phyloP scores from a whole-genome alignment of 2,329 filamentous ascomycete genomes.

The Epichloe sibirici region DNA sequence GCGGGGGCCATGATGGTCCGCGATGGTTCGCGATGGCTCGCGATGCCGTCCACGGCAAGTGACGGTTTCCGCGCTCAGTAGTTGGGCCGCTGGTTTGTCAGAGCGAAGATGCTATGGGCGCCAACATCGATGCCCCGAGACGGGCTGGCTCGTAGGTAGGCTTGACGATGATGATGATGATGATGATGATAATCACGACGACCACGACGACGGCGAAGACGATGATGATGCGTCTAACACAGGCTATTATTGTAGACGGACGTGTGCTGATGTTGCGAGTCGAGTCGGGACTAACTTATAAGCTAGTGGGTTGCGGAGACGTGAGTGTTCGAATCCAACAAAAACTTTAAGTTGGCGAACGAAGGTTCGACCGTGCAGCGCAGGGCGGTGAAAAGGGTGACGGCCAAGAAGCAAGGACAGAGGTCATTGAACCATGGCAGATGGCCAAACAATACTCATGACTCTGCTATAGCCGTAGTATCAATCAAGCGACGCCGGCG shows the following conservation, averaged over 20 bases:
- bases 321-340: conserved; percentile 2
- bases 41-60: conserved; percentile 5
- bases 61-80: conserved; percentile 3
- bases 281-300: conserved; percentile 4
- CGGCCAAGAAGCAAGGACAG: not conserved
- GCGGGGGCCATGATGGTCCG: conserved; percentile 40
- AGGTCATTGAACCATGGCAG: not conserved
- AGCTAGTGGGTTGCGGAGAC: conserved; percentile 11
- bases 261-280: conserved; percentile 8
- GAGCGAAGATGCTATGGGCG: not conserved
- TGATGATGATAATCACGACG: not conserved
- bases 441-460: not conserved
- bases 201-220: not conserved
- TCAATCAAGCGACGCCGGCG: conserved; percentile 3
- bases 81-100: not conserved
- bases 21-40: conserved; percentile 12
- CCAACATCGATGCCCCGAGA: conserved; percentile 10
- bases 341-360: not conserved
- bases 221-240: not conserved
- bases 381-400: conserved; percentile 4
- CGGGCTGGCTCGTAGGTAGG: not conserved
- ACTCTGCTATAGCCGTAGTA: not conserved
- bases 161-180: not conserved
- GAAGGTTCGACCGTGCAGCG: conserved; percentile 3
- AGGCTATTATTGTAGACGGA: not conserved